Evolutionary conservation across 176 grass and related monocot species (phyloP), one percentile per base, ranked within the genome.

Genomic region (Hordeum vulgare): DNA sequence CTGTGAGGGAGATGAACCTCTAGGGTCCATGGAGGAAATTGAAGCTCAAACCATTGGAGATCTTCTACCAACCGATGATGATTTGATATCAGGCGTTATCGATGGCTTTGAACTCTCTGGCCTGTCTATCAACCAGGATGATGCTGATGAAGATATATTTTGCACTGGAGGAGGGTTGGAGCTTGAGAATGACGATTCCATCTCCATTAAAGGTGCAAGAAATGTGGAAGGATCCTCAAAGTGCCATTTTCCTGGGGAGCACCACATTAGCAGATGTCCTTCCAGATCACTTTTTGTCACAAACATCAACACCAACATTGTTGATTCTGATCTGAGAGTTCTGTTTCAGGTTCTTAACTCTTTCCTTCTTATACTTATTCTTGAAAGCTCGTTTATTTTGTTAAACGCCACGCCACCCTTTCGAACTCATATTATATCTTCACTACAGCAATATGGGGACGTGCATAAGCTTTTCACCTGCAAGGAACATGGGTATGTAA

Each of bases 21-120:
- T 92, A 80, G 65, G 77, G 39, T 88, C 90, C 66, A 92, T 92
- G 93, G 77, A 87, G 75, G 90, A 92, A 88, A 72, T 94, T 59
- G 93, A 94, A 87, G 93, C 90, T 78, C 87, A 94, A 88, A 92
- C 93, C 57, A 94, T 94, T 73, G 93, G 93, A 71, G 84, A 94
- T 64, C 93, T 94, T 29, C 90, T 94, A 77, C 93, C 93, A 45
- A 88, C 89, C 62, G 84, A 92, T 3, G 93, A 94, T 86, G 93
- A 94, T 57, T 81, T 94, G 42, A 84, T 94, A 60, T 94, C 79
- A 0, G 93, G 87, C 27, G 51, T 94, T 56, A 64, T 54, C 2
- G 87, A 94, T 80, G 82, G 90, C 68, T 87, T 92, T 37, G 87
- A 87, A 74, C 80, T 74, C 76, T 56, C 77, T 57, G 75, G 75